A percentile compares a stretch with the other conserved stretches of the same genome.
Evolutionary conservation across 1,139 yeast genomes (phyloP).

Genomic region (Chernovozyma aurita): DNA sequence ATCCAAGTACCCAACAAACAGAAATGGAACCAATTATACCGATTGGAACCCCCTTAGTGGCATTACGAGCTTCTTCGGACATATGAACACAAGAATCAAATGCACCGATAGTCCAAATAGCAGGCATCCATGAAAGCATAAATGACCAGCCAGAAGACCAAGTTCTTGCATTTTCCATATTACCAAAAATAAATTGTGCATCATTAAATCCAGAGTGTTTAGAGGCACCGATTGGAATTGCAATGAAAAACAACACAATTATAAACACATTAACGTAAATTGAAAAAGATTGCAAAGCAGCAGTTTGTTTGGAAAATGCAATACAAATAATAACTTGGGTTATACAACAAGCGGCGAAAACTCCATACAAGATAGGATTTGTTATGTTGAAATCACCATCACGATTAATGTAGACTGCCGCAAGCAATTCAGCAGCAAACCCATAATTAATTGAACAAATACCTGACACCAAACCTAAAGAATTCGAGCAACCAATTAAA

Average conservation of each 20-base stretch:
- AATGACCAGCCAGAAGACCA: slow-evolving; percentile 72
- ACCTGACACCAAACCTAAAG: slow-evolving; percentile 34
- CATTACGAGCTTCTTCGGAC: slow-evolving; percentile 68
- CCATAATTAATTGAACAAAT: slow-evolving; percentile 38
- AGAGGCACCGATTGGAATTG: slow-evolving; percentile 54
- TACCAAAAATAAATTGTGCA: slow-evolving; percentile 49
- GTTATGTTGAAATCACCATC: slow-evolving; percentile 32
- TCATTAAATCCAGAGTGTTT: slow-evolving; percentile 29
- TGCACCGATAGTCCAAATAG: slow-evolving; percentile 64
- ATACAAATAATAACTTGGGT: slow-evolving; percentile 27
- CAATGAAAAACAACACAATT: slow-evolving; percentile 58
- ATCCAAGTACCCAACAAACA: slow-evolving; percentile 60
- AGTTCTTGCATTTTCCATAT: slow-evolving; percentile 47
- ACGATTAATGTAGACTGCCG: slow-evolving; percentile 27
- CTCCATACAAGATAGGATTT: slow-evolving; percentile 29
- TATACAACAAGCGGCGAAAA: slow-evolving; percentile 30
- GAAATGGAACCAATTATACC: slow-evolving; percentile 50
- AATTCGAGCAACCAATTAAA: slow-evolving; percentile 42
- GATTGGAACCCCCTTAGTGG: slow-evolving; percentile 61
- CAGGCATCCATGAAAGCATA: slow-evolving; percentile 58
- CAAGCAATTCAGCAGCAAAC: slow-evolving; percentile 31
- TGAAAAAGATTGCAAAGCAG: slow-evolving; percentile 57
- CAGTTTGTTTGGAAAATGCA: slow-evolving; percentile 39
- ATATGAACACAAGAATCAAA: slow-evolving; percentile 72
- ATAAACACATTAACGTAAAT: slow-evolving; percentile 52